A percentile compares a stretch with the other conserved stretches of the same genome.
phyloP scores from a whole-genome alignment of 257 asterid genomes.

The Leptodermis oblonga region DNA sequence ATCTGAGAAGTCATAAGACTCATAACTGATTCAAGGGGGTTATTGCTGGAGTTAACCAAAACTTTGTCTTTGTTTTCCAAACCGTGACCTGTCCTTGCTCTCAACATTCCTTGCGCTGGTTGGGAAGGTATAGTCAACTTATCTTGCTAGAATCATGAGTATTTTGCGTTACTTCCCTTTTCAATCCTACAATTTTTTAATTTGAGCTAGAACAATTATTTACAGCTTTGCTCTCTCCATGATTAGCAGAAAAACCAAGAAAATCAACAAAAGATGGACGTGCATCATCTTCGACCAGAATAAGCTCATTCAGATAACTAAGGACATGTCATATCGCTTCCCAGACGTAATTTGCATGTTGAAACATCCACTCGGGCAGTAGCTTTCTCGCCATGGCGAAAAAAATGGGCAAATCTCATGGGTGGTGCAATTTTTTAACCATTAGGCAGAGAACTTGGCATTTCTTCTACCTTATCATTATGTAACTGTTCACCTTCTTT shows the following conservation, averaged over 20 bases:
- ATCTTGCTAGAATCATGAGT: slow-evolving; percentile 36
- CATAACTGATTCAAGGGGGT: slow-evolving; percentile 38
- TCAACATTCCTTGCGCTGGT: slow-evolving; percentile 38
- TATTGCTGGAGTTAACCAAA: slow-evolving; percentile 28
- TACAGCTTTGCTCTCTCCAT: slow-evolving; percentile 35
- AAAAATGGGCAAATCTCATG: slow-evolving; percentile 22
- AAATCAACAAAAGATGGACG: slow-evolving; percentile 42
- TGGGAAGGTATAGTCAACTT: slow-evolving; percentile 36
- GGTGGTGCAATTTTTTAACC: slow-evolving; percentile 26
- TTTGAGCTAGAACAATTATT: slow-evolving; percentile 33
- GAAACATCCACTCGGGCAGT: slow-evolving; percentile 32
- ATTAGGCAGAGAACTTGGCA: slow-evolving; percentile 31
- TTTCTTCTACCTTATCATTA: slow-evolving; percentile 24
- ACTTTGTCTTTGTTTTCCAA: slow-evolving; percentile 35
- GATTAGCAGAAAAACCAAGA: slow-evolving; percentile 36
- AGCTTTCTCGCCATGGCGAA: slow-evolving; percentile 22
- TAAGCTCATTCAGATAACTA: slow-evolving; percentile 84
- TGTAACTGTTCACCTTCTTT: slow-evolving; percentile 45
- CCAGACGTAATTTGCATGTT: slow-evolving; percentile 38
- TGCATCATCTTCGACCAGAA: slow-evolving; percentile 47
- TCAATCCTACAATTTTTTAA: slow-evolving; percentile 33
- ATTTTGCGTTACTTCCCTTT: slow-evolving; percentile 25
- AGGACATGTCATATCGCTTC: slow-evolving; percentile 45
- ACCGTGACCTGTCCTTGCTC: slow-evolving; percentile 34
- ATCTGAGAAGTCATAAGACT: slow-evolving; percentile 45